Evolutionary conservation across 2,329 filamentous ascomycete genomes (phyloP), one percentile per base, ranked within the genome.

Genomic region (Neobulgaria alba): DNA sequence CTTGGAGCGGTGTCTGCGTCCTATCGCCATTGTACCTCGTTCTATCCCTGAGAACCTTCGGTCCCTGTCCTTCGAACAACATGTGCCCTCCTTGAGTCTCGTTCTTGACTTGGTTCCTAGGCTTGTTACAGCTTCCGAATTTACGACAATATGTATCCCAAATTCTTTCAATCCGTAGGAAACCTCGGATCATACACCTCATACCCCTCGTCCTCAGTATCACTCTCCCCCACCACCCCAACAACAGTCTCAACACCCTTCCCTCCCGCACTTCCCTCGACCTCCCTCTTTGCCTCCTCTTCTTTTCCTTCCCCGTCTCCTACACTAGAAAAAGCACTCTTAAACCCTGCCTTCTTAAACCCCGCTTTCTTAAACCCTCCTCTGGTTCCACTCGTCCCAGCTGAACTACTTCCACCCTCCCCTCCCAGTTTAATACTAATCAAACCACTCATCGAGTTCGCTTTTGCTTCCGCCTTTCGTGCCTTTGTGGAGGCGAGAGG

Each of bases 331-430:
- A 88, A 85, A 1, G 83, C 82, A 54, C 79, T 82, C 63, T 86
- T 89, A 61, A 89, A 89, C 0, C 85, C 85, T 1, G 82, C 80
- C 57, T 90, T 92, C 64, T 89, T 88, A 57, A 88, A 88, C 0
- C 78, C 79, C 1, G 74, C 74, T 55, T 79, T 82, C 56, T 79
- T 84, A 52, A 81, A 78, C 0, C 77, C 73, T 0, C 65, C 64
- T n/a, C 54, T 46, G 12, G 50, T 45, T 32, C 52, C 55, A 39
- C 29, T 59, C n/a, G n/a, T n/a, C n/a, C n/a, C n/a, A n/a, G n/a
- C n/a, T n/a, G n/a, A n/a, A 29, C 47, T 59, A 50, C 14, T 47
- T 9, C 50, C 54, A 16, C 56, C 46, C 14, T 63, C 63, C 2
- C 60, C 59, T 46, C 67, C 68, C 3, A 81, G 58, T 61, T 82